phyloP scores from a whole-genome alignment of 108 stramenopile genomes.

The Skeletonema costatum region DNA sequence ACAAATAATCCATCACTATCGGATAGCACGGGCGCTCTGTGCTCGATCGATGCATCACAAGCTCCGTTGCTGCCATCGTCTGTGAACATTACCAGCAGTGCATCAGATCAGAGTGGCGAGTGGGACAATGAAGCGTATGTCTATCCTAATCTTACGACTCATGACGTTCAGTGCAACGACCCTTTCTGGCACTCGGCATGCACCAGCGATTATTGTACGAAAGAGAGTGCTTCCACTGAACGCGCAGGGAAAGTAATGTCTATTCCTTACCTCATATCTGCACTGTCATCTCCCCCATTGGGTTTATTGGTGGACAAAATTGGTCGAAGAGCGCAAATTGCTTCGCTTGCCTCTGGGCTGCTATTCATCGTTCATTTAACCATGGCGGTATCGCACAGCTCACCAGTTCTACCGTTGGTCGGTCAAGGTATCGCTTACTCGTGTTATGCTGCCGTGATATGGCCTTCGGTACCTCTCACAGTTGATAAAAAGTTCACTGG shows the following conservation, averaged over 20 bases:
- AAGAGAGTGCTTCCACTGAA: conserved; percentile 41
- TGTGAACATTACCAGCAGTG: conserved; percentile 12
- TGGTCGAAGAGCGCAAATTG: conserved; percentile 55
- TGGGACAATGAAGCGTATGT: conserved; percentile 30
- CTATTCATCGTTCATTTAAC: conserved; percentile 49
- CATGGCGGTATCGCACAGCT: conserved; percentile 25
- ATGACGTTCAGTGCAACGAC: conserved; percentile 57
- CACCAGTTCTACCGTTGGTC: conserved; percentile 54
- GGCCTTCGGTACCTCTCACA: conserved; percentile 69
- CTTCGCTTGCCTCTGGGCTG: conserved; percentile 41
- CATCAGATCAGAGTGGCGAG: conserved; percentile 1
- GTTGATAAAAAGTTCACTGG: conserved; percentile 53
- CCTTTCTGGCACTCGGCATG: conserved; percentile 52
- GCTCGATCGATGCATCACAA: not conserved
- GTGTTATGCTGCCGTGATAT: conserved; percentile 64
- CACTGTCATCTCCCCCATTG: conserved; percentile 47
- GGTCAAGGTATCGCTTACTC: conserved; percentile 66
- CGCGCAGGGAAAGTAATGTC: conserved; percentile 54
- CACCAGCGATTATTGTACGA: conserved; percentile 45
- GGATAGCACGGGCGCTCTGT: conserved; percentile 12
- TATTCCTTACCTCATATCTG: conserved; percentile 65
- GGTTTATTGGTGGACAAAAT: conserved; percentile 64
- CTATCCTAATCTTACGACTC: conserved; percentile 20
- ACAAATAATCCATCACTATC: conserved; percentile 20
- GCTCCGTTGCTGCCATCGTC: conserved; percentile 25